Conservation (phyloP, 257 asterid genomes). For the Marsdenia floribunda region DNA sequence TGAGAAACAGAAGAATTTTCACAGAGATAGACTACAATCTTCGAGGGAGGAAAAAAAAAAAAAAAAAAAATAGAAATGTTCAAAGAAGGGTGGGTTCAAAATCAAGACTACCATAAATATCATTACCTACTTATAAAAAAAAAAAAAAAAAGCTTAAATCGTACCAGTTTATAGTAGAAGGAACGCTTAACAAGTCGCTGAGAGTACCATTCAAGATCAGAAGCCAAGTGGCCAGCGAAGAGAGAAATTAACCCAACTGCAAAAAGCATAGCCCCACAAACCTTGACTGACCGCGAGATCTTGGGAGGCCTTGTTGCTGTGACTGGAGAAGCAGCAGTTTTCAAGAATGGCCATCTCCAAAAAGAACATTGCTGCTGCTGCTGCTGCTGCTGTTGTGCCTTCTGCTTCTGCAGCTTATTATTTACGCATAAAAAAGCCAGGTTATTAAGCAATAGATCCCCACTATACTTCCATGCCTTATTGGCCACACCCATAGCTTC, state of each 20-base stretch:
- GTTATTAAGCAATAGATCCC: slow-evolving; percentile 38
- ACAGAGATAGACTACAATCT: neutral
- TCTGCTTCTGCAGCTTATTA: slow-evolving; percentile 29
- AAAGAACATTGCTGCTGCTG: slow-evolving; percentile 18
- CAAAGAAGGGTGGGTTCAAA: neutral
- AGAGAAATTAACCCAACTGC: slow-evolving; percentile 84
- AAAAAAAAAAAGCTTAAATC: too few relatives aligned
- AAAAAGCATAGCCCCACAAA: slow-evolving; percentile 78
- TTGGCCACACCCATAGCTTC: slow-evolving; percentile 68
- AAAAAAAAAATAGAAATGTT: neutral
- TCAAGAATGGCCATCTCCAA: slow-evolving; percentile 16
- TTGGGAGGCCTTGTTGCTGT: slow-evolving; percentile 38
- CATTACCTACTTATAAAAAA: neutral
- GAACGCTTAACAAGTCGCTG: slow-evolving; percentile 58
- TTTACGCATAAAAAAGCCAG: slow-evolving; percentile 9
- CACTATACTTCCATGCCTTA: slow-evolving; percentile 46
- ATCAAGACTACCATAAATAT: neutral
- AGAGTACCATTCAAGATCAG: slow-evolving; percentile 93
- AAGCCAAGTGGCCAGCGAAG: slow-evolving; percentile 91
- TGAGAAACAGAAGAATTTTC: neutral
- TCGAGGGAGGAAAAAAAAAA: too few relatives aligned
- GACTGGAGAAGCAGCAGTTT: slow-evolving; percentile 7
- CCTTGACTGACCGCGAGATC: slow-evolving; percentile 70
- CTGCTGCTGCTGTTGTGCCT: slow-evolving; percentile 33
- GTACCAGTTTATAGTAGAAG: slow-evolving; percentile 55